Evolutionary conservation across 352 stramenopile genomes (phyloP).

Genomic region (Blastocystis hominis): DNA sequence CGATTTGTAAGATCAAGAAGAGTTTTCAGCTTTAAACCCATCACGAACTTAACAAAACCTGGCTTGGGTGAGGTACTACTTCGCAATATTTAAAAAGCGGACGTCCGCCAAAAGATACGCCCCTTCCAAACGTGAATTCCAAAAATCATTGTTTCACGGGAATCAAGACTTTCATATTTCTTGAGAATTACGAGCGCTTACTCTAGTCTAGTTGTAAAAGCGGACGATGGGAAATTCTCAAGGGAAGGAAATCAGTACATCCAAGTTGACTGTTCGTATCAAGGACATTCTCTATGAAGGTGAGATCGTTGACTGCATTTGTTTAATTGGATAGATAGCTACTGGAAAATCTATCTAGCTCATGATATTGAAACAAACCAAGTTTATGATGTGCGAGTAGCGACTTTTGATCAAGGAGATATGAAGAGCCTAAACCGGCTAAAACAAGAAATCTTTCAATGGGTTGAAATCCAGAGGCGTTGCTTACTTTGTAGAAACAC

Average conservation of each 20-base stretch:
- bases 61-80: no score
- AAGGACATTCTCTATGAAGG: constrained; percentile 31
- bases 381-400: constrained; percentile 27
- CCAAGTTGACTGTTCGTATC: background rate
- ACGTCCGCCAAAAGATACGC: no score
- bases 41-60: no score
- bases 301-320: background rate
- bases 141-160: no score
- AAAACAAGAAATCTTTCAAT: constrained; percentile 41
- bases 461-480: background rate
- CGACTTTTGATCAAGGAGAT: constrained; percentile 34
- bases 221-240: constrained; percentile 48
- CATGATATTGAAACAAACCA: constrained; percentile 30
- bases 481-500: background rate
- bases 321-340: background rate
- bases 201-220: no score
- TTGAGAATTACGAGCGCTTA: no score
- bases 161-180: no score
- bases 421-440: constrained; percentile 26
- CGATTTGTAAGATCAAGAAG: no score
- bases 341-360: constrained; percentile 38
- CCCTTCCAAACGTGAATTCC: no score
- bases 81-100: no score
- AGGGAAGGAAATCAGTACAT: constrained; percentile 37
- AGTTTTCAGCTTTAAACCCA: no score